Conservation (phyloP, 2,329 filamentous ascomycete species). For the Scedosporium dehoogii region DNA sequence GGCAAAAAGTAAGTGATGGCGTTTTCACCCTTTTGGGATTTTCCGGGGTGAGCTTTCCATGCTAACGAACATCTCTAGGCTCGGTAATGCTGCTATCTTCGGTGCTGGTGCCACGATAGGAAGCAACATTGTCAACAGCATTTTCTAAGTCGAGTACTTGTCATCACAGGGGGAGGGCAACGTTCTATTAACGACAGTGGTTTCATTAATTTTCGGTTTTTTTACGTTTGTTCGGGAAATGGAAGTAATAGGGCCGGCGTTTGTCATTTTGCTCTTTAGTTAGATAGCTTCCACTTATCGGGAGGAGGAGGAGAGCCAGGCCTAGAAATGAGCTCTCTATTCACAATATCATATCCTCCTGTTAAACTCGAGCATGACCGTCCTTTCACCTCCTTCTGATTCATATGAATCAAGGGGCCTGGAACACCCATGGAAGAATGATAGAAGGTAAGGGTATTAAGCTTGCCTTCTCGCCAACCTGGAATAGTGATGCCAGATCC, state of each 20-base stretch:
- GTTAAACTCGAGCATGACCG: too few species aligned
- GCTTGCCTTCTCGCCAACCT: too few species aligned
- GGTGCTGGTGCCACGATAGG: conserved; percentile 89
- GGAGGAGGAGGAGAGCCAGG: too few species aligned
- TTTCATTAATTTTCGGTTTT: background rate
- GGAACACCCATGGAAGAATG: too few species aligned
- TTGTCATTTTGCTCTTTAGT: background rate
- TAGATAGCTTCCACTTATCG: background rate
- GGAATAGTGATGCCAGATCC: too few species aligned
- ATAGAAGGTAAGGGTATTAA: too few species aligned
- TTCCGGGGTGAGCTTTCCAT: background rate
- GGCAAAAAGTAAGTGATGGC: conserved; percentile 63
- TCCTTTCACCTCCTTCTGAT: too few species aligned
- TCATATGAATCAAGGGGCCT: too few species aligned
- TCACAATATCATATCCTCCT: too few species aligned
- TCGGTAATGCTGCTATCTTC: conserved; percentile 72
- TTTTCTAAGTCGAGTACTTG: conserved; percentile 50
- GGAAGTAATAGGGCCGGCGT: background rate
- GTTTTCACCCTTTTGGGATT: background rate
- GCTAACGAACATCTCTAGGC: conserved; percentile 10
- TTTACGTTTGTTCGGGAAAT: background rate
- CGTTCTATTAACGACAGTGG: background rate
- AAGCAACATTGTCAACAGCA: conserved; percentile 80
- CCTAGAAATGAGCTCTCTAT: too few species aligned
- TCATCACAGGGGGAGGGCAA: background rate